phyloP scores from a whole-genome alignment of 371 early-diverging fungal genomes.

The Mortierella sp. region DNA sequence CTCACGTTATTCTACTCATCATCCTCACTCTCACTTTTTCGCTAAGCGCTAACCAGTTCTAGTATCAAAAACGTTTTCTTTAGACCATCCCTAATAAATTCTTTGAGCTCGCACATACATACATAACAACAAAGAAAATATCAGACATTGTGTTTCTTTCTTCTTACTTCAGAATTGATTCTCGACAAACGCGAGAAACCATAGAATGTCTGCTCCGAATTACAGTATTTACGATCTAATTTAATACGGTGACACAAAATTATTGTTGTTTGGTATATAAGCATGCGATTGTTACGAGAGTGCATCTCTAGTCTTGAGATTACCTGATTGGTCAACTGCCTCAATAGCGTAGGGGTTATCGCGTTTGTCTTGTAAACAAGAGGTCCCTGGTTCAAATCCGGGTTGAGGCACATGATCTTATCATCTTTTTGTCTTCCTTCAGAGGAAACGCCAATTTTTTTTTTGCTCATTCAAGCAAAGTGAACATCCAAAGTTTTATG shows the following conservation, averaged over 20 bases:
- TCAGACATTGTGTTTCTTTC: no score
- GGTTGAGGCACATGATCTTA: conserved; percentile 38
- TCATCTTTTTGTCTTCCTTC: conserved; percentile 8
- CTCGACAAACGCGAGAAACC: no score
- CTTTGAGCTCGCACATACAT: no score
- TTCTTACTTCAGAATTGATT: no score
- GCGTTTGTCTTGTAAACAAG: conserved; percentile 58
- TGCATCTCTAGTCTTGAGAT: background rate
- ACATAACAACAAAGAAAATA: no score
- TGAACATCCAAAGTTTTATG: no score
- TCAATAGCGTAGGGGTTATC: conserved; percentile 53
- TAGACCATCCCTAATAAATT: no score
- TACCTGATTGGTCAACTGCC: conserved; percentile 19
- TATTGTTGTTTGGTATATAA: background rate
- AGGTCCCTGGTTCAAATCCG: conserved; percentile 59
- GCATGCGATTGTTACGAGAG: background rate
- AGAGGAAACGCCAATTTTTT: background rate
- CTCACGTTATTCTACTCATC: background rate
- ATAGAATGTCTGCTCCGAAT: no score
- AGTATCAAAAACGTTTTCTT: no score
- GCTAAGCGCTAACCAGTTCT: background rate
- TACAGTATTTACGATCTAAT: no score
- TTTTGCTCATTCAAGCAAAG: no score
- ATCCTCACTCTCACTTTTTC: background rate
- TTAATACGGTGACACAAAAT: background rate